Conservation (phyloP, 345 rosid species). For the Bruguiera parviflora region DNA sequence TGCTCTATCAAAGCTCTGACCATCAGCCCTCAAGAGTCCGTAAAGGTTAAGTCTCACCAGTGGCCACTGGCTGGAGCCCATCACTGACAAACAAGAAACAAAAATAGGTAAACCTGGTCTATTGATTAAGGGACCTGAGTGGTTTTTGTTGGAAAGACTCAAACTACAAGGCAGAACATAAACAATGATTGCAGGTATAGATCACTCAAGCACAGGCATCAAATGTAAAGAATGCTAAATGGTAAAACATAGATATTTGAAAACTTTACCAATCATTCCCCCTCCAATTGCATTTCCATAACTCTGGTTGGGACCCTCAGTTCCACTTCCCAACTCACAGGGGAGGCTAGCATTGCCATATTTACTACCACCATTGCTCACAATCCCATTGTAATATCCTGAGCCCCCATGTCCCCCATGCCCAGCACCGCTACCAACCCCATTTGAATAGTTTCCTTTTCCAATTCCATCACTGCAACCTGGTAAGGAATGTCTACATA, state of each 20-base stretch:
- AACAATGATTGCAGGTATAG: constrained; percentile 2
- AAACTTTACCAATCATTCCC: constrained; percentile 77
- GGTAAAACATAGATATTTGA: neutral
- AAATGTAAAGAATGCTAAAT: constrained; percentile 3
- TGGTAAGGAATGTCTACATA: constrained; percentile 26
- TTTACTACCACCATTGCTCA: constrained; percentile 70
- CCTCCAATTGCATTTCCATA: constrained; percentile 75
- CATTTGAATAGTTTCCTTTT: constrained; percentile 73
- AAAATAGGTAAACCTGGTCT: constrained; percentile 16
- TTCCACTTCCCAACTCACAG: constrained; percentile 95
- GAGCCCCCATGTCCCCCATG: constrained; percentile 97
- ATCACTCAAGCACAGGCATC: neutral
- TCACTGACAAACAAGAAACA: constrained; percentile 48
- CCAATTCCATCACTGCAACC: constrained; percentile 93
- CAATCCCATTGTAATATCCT: constrained; percentile 78
- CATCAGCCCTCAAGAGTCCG: constrained; percentile 83
- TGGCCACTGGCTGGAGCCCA: constrained; percentile 91
- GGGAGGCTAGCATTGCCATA: constrained; percentile 92
- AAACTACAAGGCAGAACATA: neutral
- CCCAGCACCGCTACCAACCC: constrained; percentile 98
- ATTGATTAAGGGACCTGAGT: neutral
- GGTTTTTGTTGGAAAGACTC: constrained; percentile 2
- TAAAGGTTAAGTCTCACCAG: constrained; percentile 55
- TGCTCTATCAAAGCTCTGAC: constrained; percentile 62
- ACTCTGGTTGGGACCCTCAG: constrained; percentile 68